Conservation (phyloP, 352 stramenopile species). For the Globisporangium solare region DNA sequence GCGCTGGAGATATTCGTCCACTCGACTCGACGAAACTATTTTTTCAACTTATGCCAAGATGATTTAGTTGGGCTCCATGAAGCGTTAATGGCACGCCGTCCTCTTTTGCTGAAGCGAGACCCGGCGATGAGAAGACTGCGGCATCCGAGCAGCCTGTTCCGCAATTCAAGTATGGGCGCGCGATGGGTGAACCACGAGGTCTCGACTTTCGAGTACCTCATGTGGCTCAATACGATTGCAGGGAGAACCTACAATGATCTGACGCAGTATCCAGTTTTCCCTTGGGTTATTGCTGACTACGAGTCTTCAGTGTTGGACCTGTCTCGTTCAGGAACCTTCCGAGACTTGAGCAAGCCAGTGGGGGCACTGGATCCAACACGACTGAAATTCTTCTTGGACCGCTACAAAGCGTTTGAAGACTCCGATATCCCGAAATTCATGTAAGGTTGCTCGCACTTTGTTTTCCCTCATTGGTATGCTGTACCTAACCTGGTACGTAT, state of each 20-base stretch:
- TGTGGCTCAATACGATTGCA: slow-evolving; percentile 89
- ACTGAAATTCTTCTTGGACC: slow-evolving; percentile 91
- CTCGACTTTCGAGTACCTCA: slow-evolving; percentile 95
- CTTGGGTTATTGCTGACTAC: slow-evolving; percentile 89
- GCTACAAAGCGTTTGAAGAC: slow-evolving; percentile 90
- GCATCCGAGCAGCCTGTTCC: slow-evolving; percentile 77
- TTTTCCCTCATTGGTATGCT: neutral
- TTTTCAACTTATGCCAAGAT: slow-evolving; percentile 65
- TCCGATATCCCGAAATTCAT: slow-evolving; percentile 87
- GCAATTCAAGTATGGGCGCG: slow-evolving; percentile 63
- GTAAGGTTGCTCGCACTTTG: slow-evolving; percentile 21
- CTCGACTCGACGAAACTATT: slow-evolving; percentile 84
- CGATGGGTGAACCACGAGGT: slow-evolving; percentile 87
- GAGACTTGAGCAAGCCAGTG: slow-evolving; percentile 97
- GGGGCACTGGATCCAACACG: slow-evolving; percentile 93
- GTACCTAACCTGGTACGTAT: neutral
- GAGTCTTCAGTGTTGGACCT: slow-evolving; percentile 69
- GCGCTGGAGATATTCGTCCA: slow-evolving; percentile 79
- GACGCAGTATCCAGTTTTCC: slow-evolving; percentile 96
- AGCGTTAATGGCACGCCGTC: slow-evolving; percentile 51
- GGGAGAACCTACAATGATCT: slow-evolving; percentile 90
- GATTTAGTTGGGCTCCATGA: slow-evolving; percentile 63
- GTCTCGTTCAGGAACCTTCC: slow-evolving; percentile 76
- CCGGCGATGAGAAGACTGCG: slow-evolving; percentile 71
- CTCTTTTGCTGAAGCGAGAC: slow-evolving; percentile 60